These are phyloP conservation scores for Filobasidium wieringae DNA, from an alignment of 768 basidiomycete genomes.

Conservation along the genomic window DNA sequence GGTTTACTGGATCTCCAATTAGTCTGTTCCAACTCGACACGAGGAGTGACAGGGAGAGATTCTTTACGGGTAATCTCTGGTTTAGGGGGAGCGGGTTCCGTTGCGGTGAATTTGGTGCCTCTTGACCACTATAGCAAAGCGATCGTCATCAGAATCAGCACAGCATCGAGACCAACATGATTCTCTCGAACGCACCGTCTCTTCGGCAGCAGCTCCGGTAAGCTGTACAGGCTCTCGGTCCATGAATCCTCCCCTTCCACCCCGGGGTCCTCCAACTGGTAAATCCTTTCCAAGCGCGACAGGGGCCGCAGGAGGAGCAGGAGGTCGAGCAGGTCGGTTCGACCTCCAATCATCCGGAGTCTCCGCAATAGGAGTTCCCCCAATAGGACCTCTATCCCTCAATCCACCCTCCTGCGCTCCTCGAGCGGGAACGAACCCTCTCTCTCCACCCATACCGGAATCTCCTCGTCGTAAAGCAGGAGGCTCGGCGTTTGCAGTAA, in stretches of 20 bases:
- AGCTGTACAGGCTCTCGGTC: constrained; percentile 13
- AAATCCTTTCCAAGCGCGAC: not conserved
- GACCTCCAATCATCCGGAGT: constrained; percentile 62
- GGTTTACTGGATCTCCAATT: constrained; percentile 30
- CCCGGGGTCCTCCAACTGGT: constrained; percentile 42
- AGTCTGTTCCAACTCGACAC: constrained; percentile 17
- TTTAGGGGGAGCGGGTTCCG: constrained; percentile 15
- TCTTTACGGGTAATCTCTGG: constrained; percentile 14
- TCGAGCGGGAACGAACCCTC: constrained; percentile 20
- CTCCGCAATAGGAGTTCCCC: constrained; percentile 49
- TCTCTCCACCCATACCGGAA: constrained; percentile 17
- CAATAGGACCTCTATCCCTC: constrained; percentile 29
- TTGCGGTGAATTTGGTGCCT: constrained; percentile 32
- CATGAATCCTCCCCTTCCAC: constrained; percentile 20
- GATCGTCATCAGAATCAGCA: not conserved
- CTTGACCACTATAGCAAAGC: constrained; percentile 32
- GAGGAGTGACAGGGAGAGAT: not conserved
- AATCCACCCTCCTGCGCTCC: constrained; percentile 18
- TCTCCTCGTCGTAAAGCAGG: constrained; percentile 19
- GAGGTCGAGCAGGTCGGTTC: constrained; percentile 36
- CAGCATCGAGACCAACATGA: not conserved
- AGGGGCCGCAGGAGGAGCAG: constrained; percentile 17
- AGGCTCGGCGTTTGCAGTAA: constrained; percentile 27
- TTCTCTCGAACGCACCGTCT: constrained; percentile 40
- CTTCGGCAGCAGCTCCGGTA: constrained; percentile 51